Evolutionary conservation across 2,329 filamentous ascomycete species (phyloP).

Genomic region (Lizonia empirigonia): DNA sequence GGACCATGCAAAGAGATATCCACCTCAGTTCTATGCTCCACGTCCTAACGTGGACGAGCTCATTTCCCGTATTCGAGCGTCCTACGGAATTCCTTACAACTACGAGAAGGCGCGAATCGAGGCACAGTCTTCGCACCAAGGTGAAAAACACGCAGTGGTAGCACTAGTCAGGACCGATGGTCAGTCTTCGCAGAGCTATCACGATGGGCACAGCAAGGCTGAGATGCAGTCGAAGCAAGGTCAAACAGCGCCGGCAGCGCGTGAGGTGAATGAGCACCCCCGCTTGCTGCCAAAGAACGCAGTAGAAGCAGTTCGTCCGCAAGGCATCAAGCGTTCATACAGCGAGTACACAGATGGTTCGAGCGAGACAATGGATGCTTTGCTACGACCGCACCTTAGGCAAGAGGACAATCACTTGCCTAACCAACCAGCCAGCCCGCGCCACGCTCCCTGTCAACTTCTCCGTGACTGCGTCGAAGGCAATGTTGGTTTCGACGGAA

Average conservation of each 20-base stretch:
- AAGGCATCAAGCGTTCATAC: neutral
- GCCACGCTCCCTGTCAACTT: conserved; percentile 1
- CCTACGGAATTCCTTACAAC: no score
- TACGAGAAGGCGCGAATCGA: neutral
- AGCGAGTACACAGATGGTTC: no score
- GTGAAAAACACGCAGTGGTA: neutral
- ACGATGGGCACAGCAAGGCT: neutral
- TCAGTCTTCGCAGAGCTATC: neutral
- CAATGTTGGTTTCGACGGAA: conserved; percentile 4
- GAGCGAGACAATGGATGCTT: conserved; percentile 3
- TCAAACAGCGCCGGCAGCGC: neutral
- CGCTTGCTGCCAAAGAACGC: neutral
- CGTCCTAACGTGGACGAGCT: neutral
- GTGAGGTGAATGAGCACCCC: neutral
- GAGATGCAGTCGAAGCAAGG: neutral
- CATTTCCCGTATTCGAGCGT: neutral
- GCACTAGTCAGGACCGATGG: neutral
- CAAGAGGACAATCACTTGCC: neutral
- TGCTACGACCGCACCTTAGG: neutral
- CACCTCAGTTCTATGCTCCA: neutral
- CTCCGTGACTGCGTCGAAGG: conserved; percentile 19
- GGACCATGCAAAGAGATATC: neutral
- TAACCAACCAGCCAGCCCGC: neutral
- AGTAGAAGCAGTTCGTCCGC: neutral
- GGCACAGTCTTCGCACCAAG: neutral